Conservation (phyloP, 441 rosid genomes). For the Breynia disticha region DNA sequence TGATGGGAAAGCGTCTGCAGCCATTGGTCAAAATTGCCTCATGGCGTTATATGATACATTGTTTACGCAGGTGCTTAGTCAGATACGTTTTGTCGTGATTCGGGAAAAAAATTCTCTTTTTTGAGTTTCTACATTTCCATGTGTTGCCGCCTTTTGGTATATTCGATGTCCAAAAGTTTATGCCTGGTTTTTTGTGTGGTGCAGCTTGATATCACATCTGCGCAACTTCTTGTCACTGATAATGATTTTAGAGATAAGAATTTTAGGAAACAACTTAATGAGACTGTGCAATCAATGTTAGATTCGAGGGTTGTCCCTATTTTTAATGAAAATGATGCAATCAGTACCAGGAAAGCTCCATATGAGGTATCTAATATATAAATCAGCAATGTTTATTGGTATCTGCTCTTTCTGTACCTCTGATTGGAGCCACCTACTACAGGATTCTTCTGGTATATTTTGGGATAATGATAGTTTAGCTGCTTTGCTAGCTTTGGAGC, state of each 20-base stretch:
- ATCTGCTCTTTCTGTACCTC: not conserved
- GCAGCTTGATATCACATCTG: slow-evolving; percentile 92
- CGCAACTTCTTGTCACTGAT: slow-evolving; percentile 96
- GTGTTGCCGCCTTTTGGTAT: no score
- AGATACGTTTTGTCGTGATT: not conserved
- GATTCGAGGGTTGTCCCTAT: slow-evolving; percentile 71
- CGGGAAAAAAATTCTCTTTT: no score
- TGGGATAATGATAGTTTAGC: slow-evolving; percentile 99
- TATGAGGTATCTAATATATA: slow-evolving; percentile 51
- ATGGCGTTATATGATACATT: slow-evolving; percentile 94
- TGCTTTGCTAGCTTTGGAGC: slow-evolving; percentile 80
- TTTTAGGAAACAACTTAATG: slow-evolving; percentile 74
- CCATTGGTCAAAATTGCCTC: slow-evolving; percentile 92
- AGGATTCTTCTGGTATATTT: slow-evolving; percentile 98
- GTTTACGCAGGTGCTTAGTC: slow-evolving; percentile 63
- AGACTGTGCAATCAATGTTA: slow-evolving; percentile 65
- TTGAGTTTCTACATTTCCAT: no score
- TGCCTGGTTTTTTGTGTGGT: slow-evolving; percentile 11
- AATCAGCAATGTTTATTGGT: not conserved
- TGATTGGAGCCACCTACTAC: slow-evolving; percentile 21
- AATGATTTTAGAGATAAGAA: slow-evolving; percentile 66
- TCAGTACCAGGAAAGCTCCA: slow-evolving; percentile 95
- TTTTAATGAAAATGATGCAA: slow-evolving; percentile 95
- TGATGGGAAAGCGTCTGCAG: slow-evolving; percentile 99
- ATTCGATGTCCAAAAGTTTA: no score